Evolutionary conservation across 352 stramenopile species (phyloP).

Genomic region (Pythium biforme): DNA sequence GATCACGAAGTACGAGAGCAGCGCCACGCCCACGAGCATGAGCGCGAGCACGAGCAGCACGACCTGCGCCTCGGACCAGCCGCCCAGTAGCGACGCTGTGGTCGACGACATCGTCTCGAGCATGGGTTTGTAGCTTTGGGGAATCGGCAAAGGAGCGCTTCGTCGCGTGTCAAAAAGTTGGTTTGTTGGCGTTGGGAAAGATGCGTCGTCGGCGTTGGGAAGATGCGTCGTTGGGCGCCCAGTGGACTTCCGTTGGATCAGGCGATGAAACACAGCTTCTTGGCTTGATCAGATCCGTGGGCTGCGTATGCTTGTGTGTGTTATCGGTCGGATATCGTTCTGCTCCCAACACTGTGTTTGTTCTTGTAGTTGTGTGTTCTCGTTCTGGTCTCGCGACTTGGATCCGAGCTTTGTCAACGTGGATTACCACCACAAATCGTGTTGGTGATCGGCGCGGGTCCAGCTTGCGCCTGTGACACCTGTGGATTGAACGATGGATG

Average conservation of each 20-base stretch:
- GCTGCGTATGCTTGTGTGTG: background rate
- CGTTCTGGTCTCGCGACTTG: background rate
- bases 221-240: background rate
- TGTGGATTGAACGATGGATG: background rate
- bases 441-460: background rate
- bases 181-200: background rate
- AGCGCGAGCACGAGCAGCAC: conserved; percentile 50
- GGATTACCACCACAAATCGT: background rate
- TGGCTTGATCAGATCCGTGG: background rate
- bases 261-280: background rate
- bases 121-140: conserved; percentile 9
- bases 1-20: conserved; percentile 83
- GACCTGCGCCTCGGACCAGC: conserved; percentile 50
- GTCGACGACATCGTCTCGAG: conserved; percentile 17
- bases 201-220: background rate
- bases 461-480: background rate
- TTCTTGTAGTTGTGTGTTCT: background rate
- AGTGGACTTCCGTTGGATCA: background rate
- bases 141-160: too few relatives aligned
- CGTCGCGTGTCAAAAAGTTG: background rate
- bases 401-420: background rate
- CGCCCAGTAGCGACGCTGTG: conserved; percentile 23
- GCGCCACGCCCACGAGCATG: conserved; percentile 51
- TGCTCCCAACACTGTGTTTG: background rate
- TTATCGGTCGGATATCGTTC: background rate